phyloP scores from a whole-genome alignment of 2,329 filamentous ascomycete species.

The Aureobasidium melanogenum region DNA sequence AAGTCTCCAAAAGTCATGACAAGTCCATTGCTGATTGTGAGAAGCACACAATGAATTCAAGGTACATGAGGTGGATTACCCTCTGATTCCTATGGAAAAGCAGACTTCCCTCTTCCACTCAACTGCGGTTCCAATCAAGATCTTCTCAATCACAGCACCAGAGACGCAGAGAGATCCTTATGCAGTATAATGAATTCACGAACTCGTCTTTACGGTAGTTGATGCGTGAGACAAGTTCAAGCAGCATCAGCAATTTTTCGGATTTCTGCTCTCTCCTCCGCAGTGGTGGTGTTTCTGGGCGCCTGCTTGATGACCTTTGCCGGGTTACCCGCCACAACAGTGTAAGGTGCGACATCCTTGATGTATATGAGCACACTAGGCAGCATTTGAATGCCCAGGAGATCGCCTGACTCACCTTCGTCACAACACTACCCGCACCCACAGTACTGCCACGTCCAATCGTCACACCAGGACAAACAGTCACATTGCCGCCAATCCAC shows the following conservation, averaged over 20 bases:
- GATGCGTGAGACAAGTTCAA: background rate
- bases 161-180: conserved; percentile 12
- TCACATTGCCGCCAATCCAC: conserved; percentile 66
- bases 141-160: conserved; percentile 18
- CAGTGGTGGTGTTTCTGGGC: conserved; percentile 13
- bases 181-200: background rate
- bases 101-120: conserved; percentile 29
- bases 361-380: background rate
- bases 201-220: background rate
- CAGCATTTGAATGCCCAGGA: background rate
- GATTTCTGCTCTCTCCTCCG: conserved; percentile 14
- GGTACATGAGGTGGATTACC: conserved; percentile 23
- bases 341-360: conserved; percentile 53
- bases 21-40: background rate
- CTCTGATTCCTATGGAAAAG: conserved; percentile 23
- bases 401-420: conserved; percentile 40
- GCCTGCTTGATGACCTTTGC: conserved; percentile 14
- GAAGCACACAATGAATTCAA: conserved; percentile 25
- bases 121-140: conserved; percentile 26
- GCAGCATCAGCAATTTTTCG: conserved; percentile 12
- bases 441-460: conserved; percentile 67
- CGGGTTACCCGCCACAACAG: conserved; percentile 59
- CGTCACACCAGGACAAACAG: conserved; percentile 67
- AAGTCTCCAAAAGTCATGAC: conserved; percentile 16
- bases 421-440: conserved; percentile 77